A percentile compares a stretch with the other conserved stretches of the same genome.
Conservation (phyloP, 257 asterid genomes). For the Solanum boliviense region DNA sequence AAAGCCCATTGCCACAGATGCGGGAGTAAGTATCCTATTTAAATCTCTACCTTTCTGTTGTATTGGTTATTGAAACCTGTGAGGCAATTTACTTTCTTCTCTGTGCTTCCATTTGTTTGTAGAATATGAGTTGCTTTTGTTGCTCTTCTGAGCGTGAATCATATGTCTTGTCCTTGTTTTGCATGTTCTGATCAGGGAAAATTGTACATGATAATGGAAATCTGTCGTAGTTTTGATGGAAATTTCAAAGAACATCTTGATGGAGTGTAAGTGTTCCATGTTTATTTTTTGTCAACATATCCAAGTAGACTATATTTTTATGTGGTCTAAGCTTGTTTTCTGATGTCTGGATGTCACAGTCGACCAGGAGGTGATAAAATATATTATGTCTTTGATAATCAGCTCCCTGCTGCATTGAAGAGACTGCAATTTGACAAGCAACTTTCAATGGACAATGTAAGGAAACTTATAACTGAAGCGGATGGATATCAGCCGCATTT, state of each 20-base stretch:
- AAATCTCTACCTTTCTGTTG: background rate
- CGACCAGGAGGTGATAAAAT: conserved; percentile 84
- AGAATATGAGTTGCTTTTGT: background rate
- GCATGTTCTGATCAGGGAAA: conserved; percentile 36
- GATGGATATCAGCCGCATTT: conserved; percentile 84
- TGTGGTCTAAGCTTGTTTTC: background rate
- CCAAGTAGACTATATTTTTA: background rate
- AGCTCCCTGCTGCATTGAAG: conserved; percentile 61
- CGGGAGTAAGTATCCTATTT: conserved; percentile 46
- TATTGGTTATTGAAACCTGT: background rate
- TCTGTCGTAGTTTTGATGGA: conserved; percentile 63
- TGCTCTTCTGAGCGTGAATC: background rate
- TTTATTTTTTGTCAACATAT: background rate
- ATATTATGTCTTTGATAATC: conserved; percentile 58
- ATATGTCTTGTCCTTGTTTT: background rate
- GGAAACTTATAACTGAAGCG: conserved; percentile 61
- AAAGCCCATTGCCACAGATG: conserved; percentile 71
- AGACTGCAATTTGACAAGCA: conserved; percentile 78
- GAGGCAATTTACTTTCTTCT: background rate
- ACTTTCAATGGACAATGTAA: conserved; percentile 63
- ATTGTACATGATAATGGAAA: conserved; percentile 70
- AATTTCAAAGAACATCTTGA: conserved; percentile 77
- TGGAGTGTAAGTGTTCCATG: conserved; percentile 43
- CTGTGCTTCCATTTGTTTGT: background rate
- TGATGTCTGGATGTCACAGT: conserved; percentile 22